Evolutionary conservation across 2,329 filamentous ascomycete species (phyloP), one percentile per base, ranked within the genome.

Genomic region (Dothistroma pini): DNA sequence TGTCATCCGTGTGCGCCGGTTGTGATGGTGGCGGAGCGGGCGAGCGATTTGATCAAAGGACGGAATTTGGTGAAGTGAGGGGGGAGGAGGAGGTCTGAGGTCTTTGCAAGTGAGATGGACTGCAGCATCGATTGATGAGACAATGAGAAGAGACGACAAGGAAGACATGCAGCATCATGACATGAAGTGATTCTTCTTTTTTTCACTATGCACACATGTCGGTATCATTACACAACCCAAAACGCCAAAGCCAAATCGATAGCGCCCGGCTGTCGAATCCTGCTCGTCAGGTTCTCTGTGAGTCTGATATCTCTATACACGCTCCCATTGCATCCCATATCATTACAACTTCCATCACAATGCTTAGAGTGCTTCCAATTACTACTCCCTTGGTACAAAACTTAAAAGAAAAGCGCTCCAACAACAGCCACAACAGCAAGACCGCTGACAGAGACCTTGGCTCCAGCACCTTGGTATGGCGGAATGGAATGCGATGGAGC

Each of bases 1-100:
- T 59, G 61, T 14, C 61, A 63, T 52, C 57, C 57, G 12, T 57
- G 57, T 56, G 67, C 64, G 22, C 57, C 64, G 16, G 67, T 72
- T 2, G 71, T 72, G 60, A 69, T 65, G 29, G 56, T 72, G 14
- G 69, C 70, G n/a, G 71, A 72, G 59, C 68, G 65, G 48, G 67
- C 62, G 21, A 65, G 66, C 21, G 70, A 72, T 55, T 58, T 72
- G 31, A 69, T 72, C 58, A 68, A 67, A 50, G 47, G 47, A 29
- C 25, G 14, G 41, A 14, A 44, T 44, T 9, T 19, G 14, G 41
- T 44, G 14, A 44, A 44, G 41, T 29, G 16, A n/a, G 41, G n/a
- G 41, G 41, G 41, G 9, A 14, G 11, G 35, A 38, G n/a, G n/a
- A 16, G 35, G 35, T 14, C 5, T 11, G 9, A 10, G 3, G 10